Conservation (phyloP, 805 yeast species). For the Yarrowia hollandica region DNA sequence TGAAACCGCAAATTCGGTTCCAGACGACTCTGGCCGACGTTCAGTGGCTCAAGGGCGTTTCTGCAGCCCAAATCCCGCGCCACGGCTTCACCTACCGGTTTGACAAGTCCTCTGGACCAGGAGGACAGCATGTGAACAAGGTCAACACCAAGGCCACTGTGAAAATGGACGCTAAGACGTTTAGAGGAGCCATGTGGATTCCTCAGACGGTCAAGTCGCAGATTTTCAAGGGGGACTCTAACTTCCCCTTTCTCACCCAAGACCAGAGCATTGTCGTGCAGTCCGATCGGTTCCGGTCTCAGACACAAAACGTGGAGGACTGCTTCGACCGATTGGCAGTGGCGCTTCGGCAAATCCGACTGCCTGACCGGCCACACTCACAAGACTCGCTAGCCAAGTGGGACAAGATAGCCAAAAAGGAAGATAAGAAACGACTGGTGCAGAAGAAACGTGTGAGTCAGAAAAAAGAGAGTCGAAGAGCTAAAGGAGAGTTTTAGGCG, state of each 20-base stretch:
- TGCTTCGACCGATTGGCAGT: conserved; percentile 9
- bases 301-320: conserved; percentile 11
- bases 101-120: conserved; percentile 75
- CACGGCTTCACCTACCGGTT: conserved; percentile 37
- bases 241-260: not conserved
- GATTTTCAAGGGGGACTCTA: not conserved
- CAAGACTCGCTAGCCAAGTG: not conserved
- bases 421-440: not conserved
- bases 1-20: not conserved
- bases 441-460: not conserved
- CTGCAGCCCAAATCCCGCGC: conserved; percentile 1
- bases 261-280: not conserved
- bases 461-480: not conserved
- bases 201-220: not conserved
- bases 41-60: not conserved
- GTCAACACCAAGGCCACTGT: conserved; percentile 64
- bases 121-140: conserved; percentile 86
- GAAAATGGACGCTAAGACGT: conserved; percentile 40
- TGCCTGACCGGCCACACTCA: not conserved
- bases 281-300: conserved; percentile 1
- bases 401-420: not conserved
- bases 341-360: not conserved
- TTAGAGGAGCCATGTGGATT: not conserved
- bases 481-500: not conserved
- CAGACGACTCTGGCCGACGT: conserved; percentile 10